Conservation (phyloP, 768 basidiomycete species). For the Tricholoma hemisulphureum region DNA sequence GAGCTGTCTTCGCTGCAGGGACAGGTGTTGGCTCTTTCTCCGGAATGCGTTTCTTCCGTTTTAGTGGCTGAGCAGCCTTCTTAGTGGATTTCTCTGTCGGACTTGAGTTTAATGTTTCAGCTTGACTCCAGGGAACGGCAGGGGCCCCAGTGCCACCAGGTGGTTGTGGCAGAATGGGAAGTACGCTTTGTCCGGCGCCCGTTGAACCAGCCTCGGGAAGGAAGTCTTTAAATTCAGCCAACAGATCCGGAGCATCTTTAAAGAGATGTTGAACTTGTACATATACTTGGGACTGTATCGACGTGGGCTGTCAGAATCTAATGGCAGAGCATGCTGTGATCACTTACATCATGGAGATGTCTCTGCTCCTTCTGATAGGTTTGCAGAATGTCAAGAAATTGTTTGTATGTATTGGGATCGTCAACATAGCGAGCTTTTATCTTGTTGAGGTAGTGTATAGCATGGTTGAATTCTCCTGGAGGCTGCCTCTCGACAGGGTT, state of each 20-base stretch:
- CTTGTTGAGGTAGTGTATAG: conserved; percentile 97
- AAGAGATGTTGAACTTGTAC: conserved; percentile 79
- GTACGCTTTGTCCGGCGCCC: conserved; percentile 37
- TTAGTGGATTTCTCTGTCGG: conserved; percentile 41
- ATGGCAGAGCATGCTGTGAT: conserved; percentile 6
- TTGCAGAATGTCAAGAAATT: conserved; percentile 86
- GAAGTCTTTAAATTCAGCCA: conserved; percentile 81
- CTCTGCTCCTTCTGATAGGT: conserved; percentile 84
- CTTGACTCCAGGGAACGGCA: conserved; percentile 39
- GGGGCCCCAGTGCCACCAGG: conserved; percentile 20
- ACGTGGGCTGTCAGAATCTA: conserved; percentile 1
- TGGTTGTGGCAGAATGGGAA: conserved; percentile 53
- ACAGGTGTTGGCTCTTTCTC: conserved; percentile 72
- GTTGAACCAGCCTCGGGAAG: conserved; percentile 61
- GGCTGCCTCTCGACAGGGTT: conserved; percentile 51
- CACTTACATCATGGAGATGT: conserved; percentile 65
- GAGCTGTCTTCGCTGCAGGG: conserved; percentile 47
- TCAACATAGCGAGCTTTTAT: conserved; percentile 90
- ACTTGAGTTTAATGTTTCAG: conserved; percentile 37
- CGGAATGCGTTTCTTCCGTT: conserved; percentile 58
- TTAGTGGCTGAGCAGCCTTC: conserved; percentile 44
- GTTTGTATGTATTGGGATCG: conserved; percentile 91
- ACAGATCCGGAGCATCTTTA: conserved; percentile 75
- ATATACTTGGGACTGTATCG: conserved; percentile 66
- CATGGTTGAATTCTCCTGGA: conserved; percentile 81